Conservation (phyloP, 1,284 basidiomycete species). For the Volvariella volvacea region DNA sequence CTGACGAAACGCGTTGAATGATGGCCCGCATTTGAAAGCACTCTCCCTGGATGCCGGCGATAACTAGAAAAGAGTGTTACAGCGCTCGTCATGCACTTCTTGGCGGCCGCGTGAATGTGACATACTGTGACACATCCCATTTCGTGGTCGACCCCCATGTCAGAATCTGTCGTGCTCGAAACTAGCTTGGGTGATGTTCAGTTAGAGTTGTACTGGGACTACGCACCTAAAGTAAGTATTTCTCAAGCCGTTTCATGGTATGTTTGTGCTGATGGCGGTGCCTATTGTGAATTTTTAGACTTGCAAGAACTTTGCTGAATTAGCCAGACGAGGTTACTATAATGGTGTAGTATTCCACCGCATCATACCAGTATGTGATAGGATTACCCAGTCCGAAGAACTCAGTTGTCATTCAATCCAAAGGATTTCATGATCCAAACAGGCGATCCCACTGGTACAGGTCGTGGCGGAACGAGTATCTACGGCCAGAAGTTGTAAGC, state of each 20-base stretch:
- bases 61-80: too few relatives aligned
- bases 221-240: slow-evolving; percentile 73
- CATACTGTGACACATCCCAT: not conserved
- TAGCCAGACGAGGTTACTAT: slow-evolving; percentile 82
- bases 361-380: slow-evolving; percentile 68
- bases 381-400: not conserved
- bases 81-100: too few relatives aligned
- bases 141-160: slow-evolving; percentile 12
- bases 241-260: slow-evolving; percentile 6
- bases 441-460: slow-evolving; percentile 93
- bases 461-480: slow-evolving; percentile 87
- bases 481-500: slow-evolving; percentile 87
- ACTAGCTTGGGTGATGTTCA: slow-evolving; percentile 86
- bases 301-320: slow-evolving; percentile 89
- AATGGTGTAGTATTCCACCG: slow-evolving; percentile 85
- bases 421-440: slow-evolving; percentile 96
- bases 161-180: slow-evolving; percentile 68
- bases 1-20: slow-evolving; percentile 68
- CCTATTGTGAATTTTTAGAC: slow-evolving; percentile 45
- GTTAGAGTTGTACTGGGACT: slow-evolving; percentile 86
- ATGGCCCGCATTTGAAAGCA: slow-evolving; percentile 61
- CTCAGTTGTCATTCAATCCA: not conserved
- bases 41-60: not conserved
- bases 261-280: not conserved
- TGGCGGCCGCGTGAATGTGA: not conserved